These are phyloP conservation scores for Conticribra guillardii DNA, from an alignment of 108 stramenopile genomes.

Conservation along the genomic window DNA sequence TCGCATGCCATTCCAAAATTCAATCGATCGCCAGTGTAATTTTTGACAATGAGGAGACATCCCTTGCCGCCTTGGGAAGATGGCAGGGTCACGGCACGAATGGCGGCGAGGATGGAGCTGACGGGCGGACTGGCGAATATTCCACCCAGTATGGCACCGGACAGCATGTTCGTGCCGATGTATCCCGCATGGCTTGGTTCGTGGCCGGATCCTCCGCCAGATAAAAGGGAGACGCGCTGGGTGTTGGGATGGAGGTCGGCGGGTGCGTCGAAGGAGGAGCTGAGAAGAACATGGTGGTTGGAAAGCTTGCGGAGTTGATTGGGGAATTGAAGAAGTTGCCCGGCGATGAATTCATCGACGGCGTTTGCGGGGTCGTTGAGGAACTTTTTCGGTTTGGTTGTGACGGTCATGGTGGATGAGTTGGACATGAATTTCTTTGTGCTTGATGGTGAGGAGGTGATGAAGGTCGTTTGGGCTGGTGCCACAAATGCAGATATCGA, in stretches of 20 bases:
- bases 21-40: constrained; percentile 98
- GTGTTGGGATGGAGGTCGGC: constrained; percentile 30
- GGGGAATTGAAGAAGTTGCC: constrained; percentile 80
- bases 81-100: constrained; percentile 80
- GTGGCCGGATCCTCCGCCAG: constrained; percentile 98
- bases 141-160: constrained; percentile 95
- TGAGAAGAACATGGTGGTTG: constrained; percentile 75
- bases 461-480: too few relatives aligned
- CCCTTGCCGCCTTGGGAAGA: constrained; percentile 52
- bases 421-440: not conserved
- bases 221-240: constrained; percentile 63
- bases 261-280: constrained; percentile 30
- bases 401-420: not conserved
- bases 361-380: constrained; percentile 73
- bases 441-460: too few relatives aligned
- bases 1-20: constrained; percentile 99
- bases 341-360: constrained; percentile 82
- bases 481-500: too few relatives aligned
- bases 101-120: constrained; percentile 86
- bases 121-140: constrained; percentile 97
- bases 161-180: constrained; percentile 93
- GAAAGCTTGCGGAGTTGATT: constrained; percentile 66
- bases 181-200: constrained; percentile 98
- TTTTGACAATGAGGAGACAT: constrained; percentile 95
- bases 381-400: constrained; percentile 76